Evolutionary conservation across 306 rosid genomes (phyloP).

Genomic region (Rubus parviflorus): DNA sequence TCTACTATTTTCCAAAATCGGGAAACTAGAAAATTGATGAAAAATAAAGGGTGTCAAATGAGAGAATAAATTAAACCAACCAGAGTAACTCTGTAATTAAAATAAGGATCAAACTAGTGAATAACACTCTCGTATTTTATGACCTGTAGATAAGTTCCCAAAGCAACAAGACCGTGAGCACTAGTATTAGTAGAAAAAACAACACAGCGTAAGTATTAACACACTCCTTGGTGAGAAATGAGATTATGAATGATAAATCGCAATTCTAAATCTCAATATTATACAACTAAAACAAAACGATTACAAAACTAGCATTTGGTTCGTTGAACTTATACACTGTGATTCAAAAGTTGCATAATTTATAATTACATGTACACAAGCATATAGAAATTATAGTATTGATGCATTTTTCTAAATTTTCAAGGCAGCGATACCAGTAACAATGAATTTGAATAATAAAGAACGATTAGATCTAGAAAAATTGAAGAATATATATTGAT

Average conservation of each 20-base stretch:
- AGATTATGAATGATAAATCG: no score
- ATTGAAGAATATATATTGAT: constrained; percentile 27
- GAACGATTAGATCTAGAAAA: constrained; percentile 45
- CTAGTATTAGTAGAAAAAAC: no score
- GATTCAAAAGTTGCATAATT: neutral
- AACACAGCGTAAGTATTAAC: no score
- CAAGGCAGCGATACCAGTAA: constrained; percentile 12
- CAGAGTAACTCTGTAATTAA: constrained; percentile 99
- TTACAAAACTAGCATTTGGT: neutral
- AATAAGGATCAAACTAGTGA: constrained; percentile 97
- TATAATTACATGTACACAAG: neutral
- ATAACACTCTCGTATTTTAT: constrained; percentile 98
- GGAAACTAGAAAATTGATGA: no score
- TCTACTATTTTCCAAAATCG: no score
- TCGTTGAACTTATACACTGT: neutral
- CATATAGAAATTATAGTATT: neutral
- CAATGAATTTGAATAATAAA: neutral
- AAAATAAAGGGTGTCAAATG: no score
- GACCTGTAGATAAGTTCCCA: constrained; percentile 58
- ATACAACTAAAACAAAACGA: neutral
- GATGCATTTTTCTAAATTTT: constrained; percentile 14
- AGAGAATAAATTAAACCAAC: constrained; percentile 54
- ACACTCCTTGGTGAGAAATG: no score
- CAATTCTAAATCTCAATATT: neutral
- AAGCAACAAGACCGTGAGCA: constrained; percentile 20